Evolutionary conservation across 2,329 filamentous ascomycete species (phyloP).

Genomic region (Nectriaceae sp.): DNA sequence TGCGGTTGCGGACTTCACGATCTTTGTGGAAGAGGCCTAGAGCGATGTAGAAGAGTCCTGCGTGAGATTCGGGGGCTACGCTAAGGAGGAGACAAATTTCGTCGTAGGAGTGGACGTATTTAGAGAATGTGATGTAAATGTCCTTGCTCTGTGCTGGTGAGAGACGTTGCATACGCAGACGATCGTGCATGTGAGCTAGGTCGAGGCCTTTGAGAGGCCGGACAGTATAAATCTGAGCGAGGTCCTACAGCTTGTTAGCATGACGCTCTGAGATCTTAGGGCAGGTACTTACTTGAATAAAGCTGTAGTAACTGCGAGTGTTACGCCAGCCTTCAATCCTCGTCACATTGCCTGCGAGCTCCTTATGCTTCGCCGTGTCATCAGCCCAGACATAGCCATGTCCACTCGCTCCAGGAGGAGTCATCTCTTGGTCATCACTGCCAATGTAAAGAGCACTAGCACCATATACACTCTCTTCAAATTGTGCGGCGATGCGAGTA

Average conservation of each 20-base stretch:
- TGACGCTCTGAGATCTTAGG: background rate
- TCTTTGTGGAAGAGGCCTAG: constrained; percentile 92
- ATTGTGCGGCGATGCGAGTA: constrained; percentile 86
- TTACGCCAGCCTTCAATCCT: constrained; percentile 97
- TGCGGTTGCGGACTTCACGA: constrained; percentile 73
- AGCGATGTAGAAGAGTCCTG: constrained; percentile 86
- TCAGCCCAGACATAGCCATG: constrained; percentile 97
- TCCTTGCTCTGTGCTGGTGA: constrained; percentile 75
- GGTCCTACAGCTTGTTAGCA: constrained; percentile 51
- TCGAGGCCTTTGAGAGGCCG: constrained; percentile 79
- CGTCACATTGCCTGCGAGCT: constrained; percentile 88
- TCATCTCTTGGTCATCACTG: constrained; percentile 67
- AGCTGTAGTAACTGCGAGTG: constrained; percentile 93
- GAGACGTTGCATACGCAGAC: constrained; percentile 79
- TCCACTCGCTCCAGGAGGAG: constrained; percentile 64
- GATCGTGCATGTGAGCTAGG: constrained; percentile 89
- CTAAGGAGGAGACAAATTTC: constrained; percentile 83
- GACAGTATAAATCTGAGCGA: constrained; percentile 64
- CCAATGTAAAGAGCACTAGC: constrained; percentile 87
- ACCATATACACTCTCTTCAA: constrained; percentile 94
- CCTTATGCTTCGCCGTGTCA: constrained; percentile 75
- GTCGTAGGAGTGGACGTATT: constrained; percentile 76
- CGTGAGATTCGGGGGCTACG: constrained; percentile 82
- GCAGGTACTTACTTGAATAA: constrained; percentile 68
- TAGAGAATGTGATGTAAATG: constrained; percentile 80